Conservation (phyloP, 148 eudicot species). For the Fallopia convolvulus region DNA sequence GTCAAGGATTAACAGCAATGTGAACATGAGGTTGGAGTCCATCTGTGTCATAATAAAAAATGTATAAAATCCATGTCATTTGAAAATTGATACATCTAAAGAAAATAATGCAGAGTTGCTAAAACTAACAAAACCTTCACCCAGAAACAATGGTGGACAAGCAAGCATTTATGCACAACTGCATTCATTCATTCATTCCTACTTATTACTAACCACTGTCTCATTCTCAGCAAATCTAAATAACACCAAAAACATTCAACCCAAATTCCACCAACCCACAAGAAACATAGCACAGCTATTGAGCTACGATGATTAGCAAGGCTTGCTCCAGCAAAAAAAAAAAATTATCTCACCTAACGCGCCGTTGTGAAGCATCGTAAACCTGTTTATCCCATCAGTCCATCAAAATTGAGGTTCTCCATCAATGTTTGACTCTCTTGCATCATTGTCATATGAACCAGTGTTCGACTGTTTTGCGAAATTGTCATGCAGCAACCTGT, state of each 20-base stretch:
- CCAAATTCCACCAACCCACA: background rate
- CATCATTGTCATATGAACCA: constrained; percentile 22
- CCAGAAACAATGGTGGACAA: background rate
- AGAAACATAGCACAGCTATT: background rate
- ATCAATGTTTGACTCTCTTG: constrained; percentile 25
- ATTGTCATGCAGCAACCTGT: constrained; percentile 24
- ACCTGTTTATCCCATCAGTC: background rate
- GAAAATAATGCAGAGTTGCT: background rate
- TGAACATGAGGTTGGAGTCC: too few species aligned
- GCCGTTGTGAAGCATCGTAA: background rate
- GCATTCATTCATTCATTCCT: background rate
- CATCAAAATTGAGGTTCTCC: constrained; percentile 14
- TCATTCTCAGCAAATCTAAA: background rate
- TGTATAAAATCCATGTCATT: background rate
- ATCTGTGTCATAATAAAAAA: background rate
- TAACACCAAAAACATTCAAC: background rate
- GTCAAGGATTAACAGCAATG: too few species aligned
- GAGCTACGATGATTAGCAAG: background rate
- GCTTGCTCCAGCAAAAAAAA: background rate
- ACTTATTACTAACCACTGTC: constrained; percentile 4
- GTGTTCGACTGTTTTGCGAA: background rate
- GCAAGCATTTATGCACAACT: background rate
- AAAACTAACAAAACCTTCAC: background rate
- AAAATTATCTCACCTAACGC: background rate
- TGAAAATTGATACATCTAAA: background rate